Percentiles rank a stretch among this genome's conserved stretches.
phyloP scores from a whole-genome alignment of 257 asterid genomes.

The Ligustrum vulgare region DNA sequence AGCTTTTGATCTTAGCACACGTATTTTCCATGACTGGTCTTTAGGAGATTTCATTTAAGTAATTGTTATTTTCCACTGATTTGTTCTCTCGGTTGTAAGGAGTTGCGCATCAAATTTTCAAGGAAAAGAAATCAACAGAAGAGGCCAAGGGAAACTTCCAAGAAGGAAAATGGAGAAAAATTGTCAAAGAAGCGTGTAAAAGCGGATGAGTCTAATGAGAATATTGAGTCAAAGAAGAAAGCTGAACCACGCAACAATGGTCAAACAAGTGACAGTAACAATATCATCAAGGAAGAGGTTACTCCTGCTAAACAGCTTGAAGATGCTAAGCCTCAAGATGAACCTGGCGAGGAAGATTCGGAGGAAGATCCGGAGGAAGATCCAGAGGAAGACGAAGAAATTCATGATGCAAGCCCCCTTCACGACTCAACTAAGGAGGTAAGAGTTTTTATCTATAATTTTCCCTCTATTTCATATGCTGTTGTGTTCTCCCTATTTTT shows the following conservation, averaged over 20 bases:
- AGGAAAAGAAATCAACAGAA: slow-evolving; percentile 66
- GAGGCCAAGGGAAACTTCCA: slow-evolving; percentile 58
- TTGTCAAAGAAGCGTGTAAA: slow-evolving; percentile 57
- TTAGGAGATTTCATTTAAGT: slow-evolving; percentile 12
- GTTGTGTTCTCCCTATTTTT: background rate
- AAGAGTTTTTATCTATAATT: slow-evolving; percentile 25
- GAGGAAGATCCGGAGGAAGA: slow-evolving; percentile 62
- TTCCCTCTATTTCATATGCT: slow-evolving; percentile 2
- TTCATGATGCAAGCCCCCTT: slow-evolving; percentile 45
- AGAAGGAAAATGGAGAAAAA: slow-evolving; percentile 48
- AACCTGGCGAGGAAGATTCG: slow-evolving; percentile 56
- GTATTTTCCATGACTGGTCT: background rate
- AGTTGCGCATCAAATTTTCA: slow-evolving; percentile 53
- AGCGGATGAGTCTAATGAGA: slow-evolving; percentile 38
- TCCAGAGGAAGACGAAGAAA: slow-evolving; percentile 50
- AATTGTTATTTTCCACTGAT: background rate
- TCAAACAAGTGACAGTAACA: slow-evolving; percentile 19
- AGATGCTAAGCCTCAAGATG: slow-evolving; percentile 30
- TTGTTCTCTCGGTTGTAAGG: slow-evolving; percentile 41
- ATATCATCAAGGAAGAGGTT: slow-evolving; percentile 39
- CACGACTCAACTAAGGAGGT: slow-evolving; percentile 47
- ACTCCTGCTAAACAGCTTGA: slow-evolving; percentile 29
- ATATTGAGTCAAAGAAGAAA: slow-evolving; percentile 30
- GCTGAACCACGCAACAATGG: slow-evolving; percentile 28
- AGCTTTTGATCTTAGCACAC: slow-evolving; percentile 9